Conservation (phyloP, 1,284 basidiomycete genomes). For the Trichosporon ovoides region DNA sequence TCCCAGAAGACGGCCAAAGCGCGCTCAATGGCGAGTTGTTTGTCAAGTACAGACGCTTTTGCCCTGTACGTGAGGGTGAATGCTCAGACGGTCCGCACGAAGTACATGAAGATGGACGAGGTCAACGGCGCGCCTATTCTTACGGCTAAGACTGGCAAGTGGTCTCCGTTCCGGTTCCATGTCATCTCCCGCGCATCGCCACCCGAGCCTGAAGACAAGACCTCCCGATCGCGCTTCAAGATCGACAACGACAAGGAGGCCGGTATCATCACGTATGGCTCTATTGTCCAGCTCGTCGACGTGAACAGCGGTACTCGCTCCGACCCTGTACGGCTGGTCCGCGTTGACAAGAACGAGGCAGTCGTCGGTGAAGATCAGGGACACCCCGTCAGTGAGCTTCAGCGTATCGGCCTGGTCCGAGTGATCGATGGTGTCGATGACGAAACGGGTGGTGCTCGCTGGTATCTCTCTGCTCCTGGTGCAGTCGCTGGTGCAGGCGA, state of each 20-base stretch:
- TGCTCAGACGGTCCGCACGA: conserved; percentile 91
- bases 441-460: conserved; percentile 24
- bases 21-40: conserved; percentile 84
- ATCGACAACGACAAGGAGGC: conserved; percentile 13
- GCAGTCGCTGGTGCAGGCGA: conserved; percentile 40
- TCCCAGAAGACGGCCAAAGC: conserved; percentile 96
- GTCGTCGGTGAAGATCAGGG: conserved; percentile 57
- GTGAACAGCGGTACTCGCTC: conserved; percentile 75
- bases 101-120: conserved; percentile 76
- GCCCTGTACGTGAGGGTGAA: conserved; percentile 95
- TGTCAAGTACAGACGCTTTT: conserved; percentile 81
- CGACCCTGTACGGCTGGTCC: conserved; percentile 80
- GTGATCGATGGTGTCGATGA: conserved; percentile 45
- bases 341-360: conserved; percentile 81
- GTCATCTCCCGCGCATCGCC: conserved; percentile 26
- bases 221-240: conserved; percentile 10
- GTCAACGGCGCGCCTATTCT: conserved; percentile 14
- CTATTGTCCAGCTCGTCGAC: conserved; percentile 78
- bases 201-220: conserved; percentile 10
- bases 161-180: conserved; percentile 44
- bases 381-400: conserved; percentile 84
- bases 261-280: conserved; percentile 75
- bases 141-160: conserved; percentile 34
- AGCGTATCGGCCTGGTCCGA: conserved; percentile 85
- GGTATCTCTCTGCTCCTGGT: conserved; percentile 41